phyloP scores from a whole-genome alignment of 2,329 filamentous ascomycete genomes.

The Pyrenophora graminea region DNA sequence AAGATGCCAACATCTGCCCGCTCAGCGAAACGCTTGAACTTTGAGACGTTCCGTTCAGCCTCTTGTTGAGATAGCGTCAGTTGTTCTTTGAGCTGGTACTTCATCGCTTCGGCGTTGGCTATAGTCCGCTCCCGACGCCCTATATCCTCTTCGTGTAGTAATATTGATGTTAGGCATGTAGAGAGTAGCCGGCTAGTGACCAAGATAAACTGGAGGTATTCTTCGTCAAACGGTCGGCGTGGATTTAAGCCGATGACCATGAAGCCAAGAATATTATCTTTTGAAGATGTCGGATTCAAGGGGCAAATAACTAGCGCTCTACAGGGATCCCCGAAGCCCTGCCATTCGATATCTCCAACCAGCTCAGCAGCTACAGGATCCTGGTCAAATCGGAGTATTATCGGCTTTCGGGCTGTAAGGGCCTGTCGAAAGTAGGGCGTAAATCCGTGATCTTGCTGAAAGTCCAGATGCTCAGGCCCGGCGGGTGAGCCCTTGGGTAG shows the following conservation, averaged over 20 bases:
- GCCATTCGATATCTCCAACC: conserved; percentile 36
- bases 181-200: conserved; percentile 44
- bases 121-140: conserved; percentile 43
- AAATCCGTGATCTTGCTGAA: conserved; percentile 20
- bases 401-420: conserved; percentile 26
- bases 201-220: conserved; percentile 46
- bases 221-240: conserved; percentile 45
- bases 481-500: conserved; percentile 23
- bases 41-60: conserved; percentile 35
- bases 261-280: conserved; percentile 45
- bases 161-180: conserved; percentile 47
- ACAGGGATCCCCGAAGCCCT: conserved; percentile 43
- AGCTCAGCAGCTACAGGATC: conserved; percentile 34
- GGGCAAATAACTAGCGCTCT: conserved; percentile 42
- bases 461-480: conserved; percentile 29
- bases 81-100: conserved; percentile 40
- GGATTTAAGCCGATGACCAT: conserved; percentile 48
- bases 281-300: conserved; percentile 40
- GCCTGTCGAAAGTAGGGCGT: conserved; percentile 40
- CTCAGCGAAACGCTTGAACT: conserved; percentile 48
- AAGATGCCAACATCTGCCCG: conserved; percentile 49
- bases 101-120: conserved; percentile 40
- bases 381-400: conserved; percentile 34
- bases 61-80: conserved; percentile 39
- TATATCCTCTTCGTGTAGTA: conserved; percentile 47